Percentiles rank a stretch among this genome's conserved stretches.
phyloP scores from a whole-genome alignment of 805 yeast genomes.

The Suhomyces sp. region DNA sequence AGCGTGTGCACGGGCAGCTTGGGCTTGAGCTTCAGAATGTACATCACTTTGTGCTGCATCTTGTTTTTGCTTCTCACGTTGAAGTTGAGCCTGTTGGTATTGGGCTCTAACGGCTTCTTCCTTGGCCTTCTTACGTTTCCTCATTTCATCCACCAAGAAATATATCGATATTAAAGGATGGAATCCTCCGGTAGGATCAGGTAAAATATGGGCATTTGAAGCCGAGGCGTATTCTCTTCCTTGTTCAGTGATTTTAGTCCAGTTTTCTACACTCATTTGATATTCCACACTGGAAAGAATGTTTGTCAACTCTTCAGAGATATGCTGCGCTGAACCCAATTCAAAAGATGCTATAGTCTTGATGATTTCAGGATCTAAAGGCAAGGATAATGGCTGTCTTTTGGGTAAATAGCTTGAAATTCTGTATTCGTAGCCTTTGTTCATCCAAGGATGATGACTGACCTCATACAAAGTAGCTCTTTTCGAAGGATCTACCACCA shows the following conservation, averaged over 20 bases:
- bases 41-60: conserved; percentile 2
- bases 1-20: neutral
- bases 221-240: conserved; percentile 38
- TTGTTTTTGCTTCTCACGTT: conserved; percentile 9
- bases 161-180: conserved; percentile 89
- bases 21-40: conserved; percentile 5
- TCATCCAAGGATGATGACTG: conserved; percentile 92
- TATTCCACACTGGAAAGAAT: conserved; percentile 67
- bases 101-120: conserved; percentile 41
- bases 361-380: conserved; percentile 64
- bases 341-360: conserved; percentile 75
- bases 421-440: conserved; percentile 74
- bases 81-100: conserved; percentile 17
- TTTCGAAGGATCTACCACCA: conserved; percentile 81
- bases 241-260: conserved; percentile 49
- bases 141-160: conserved; percentile 81
- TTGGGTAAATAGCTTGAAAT: conserved; percentile 72
- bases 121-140: conserved; percentile 63
- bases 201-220: conserved; percentile 32
- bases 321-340: conserved; percentile 64
- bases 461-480: conserved; percentile 81
- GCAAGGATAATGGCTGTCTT: conserved; percentile 69
- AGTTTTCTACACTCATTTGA: conserved; percentile 54
- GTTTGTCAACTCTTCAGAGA: conserved; percentile 52
- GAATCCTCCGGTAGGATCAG: conserved; percentile 82